Evolutionary conservation across 169 alveolate genomes (phyloP), one percentile per base, ranked within the genome.

Genomic region (Plasmodium ovale): DNA sequence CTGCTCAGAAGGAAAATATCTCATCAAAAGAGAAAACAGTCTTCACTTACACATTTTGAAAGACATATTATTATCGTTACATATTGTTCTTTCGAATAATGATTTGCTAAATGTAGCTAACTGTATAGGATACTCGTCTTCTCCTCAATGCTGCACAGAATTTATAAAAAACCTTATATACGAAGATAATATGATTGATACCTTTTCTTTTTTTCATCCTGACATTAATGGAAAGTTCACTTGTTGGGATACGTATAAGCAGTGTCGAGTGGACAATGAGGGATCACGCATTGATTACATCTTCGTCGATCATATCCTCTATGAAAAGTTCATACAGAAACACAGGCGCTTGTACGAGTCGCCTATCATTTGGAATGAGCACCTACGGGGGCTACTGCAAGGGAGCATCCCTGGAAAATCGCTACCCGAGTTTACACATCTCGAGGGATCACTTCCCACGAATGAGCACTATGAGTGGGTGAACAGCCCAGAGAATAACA

Each of bases 221-320:
- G 39, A 23, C 1, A 42, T 82, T 4, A 82, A 82, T 29, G 90
- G 90, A 3, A 82, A 82, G 16, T 82, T 82, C 33, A 82, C 90
- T 5, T 82, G 90, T 33, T 82, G 90, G 90, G 90, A 82, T 54
- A 54, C 56, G 25, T 82, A 65, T 67, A 51, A 54, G 2, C 90
- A 82, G 35, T 42, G 54, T 37, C 51, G 90, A 42, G 29, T 82
- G 31, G 51, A 44, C 3, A 82, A 82, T 65, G 85, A 82, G 19
- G 90, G 90, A 0, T 82, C 90, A 0, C 51, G 90, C 12, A 82
- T 82, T 33, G 90, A 82, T 51, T 82, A 82, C 16, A 82, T 82
- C 25, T 82, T 82, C 1, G 31, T 82, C n/a, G 90, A 82, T 29
- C 23, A n/a, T n/a, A 42, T 82, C 42, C 10, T 82, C n/a, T 64